Base-by-base conservation (phyloP, 2,329 filamentous ascomycete genomes). In the Xylariales sp. region DNA sequence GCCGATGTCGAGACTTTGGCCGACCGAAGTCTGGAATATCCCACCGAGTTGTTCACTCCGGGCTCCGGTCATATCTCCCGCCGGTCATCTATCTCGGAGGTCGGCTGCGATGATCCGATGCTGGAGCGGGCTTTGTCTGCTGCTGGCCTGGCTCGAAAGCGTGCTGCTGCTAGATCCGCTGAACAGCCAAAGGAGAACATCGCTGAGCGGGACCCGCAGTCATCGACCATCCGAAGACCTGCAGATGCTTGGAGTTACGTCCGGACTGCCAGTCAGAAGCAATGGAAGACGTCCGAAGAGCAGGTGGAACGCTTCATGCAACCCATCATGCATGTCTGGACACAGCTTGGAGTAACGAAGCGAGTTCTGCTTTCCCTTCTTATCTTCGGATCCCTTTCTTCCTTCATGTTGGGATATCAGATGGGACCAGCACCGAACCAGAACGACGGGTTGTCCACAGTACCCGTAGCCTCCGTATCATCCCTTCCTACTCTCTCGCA, bases 21-120 rank as follows among this genome's bases (percentile, higher is more conserved):
- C 16, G 56, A 58, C 25, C 56, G 51, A 42, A 61, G 58, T 38
- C 51, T 61, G 10, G 57, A 60, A 47, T 54, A 53, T 19, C 59
- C 58, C 14, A 60, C 57, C 15, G 54, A 52, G 43, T 47, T 61
- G 31, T 56, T 56, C 25, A 49, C 57, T 27, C 51, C 53, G 20
- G 49, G 43, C 22, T 45, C 52, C 31, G 39, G 50, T 14, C 40
- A 46, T 6, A 45, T 53, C 18, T 44, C 43, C 18, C 48, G 43
- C 22, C 35, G 45, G n/a, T 18, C 37, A 11, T 40, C 38, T 19
- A 28, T 45, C 4, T 37, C 40, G 8, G 45, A 49, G 16, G 42
- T 41, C 15, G 25, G 18, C 14, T 35, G 44, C 15, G 40, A 38
- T 7, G 39, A 37, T 35, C 39, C 44, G 7, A 15, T 41, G 16